Percentiles rank a stretch among this genome's conserved stretches.
These are phyloP conservation scores for Ustilago curta DNA, from an alignment of 1,284 basidiomycete species.

Conservation along the genomic window DNA sequence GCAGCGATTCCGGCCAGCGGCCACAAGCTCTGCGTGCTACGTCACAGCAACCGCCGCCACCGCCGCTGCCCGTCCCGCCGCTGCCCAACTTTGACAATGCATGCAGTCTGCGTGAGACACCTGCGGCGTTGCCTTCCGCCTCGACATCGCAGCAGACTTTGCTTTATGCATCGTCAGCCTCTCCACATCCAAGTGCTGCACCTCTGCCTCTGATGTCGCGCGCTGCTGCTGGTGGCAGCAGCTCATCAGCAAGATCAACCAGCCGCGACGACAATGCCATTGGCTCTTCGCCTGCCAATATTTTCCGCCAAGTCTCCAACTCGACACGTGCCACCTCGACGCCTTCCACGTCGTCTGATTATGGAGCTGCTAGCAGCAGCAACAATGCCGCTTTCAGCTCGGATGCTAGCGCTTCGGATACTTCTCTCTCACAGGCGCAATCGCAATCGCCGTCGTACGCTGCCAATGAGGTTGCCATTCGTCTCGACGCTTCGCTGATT, in stretches of 20 bases:
- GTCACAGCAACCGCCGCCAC: background rate
- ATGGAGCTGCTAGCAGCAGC: conserved; percentile 5
- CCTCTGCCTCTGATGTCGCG: background rate
- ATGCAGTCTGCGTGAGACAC: conserved; percentile 11
- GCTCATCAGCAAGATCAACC: conserved; percentile 22
- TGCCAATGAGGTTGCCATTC: conserved; percentile 16
- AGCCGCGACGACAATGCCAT: conserved; percentile 14
- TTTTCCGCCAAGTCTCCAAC: conserved; percentile 17
- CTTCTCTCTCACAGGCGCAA: conserved; percentile 15
- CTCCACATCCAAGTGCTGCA: conserved; percentile 6
- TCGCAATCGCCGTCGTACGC: background rate
- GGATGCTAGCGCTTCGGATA: conserved; percentile 11
- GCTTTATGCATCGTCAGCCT: conserved; percentile 4
- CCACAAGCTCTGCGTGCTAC: background rate
- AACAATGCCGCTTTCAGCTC: background rate
- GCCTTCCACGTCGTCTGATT: conserved; percentile 18
- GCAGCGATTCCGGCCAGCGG: background rate
- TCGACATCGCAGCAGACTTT: conserved; percentile 6
- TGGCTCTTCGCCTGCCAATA: conserved; percentile 4
- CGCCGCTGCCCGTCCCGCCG: conserved; percentile 3
- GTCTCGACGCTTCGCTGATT: conserved; percentile 29
- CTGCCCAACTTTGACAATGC: conserved; percentile 9
- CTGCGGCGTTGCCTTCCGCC: background rate
- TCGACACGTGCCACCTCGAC: conserved; percentile 26
- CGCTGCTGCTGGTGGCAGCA: conserved; percentile 2